Evolutionary conservation across 2,329 filamentous ascomycete genomes (phyloP), one percentile per base, ranked within the genome.

Genomic region (Trichoderma koningiopsis): DNA sequence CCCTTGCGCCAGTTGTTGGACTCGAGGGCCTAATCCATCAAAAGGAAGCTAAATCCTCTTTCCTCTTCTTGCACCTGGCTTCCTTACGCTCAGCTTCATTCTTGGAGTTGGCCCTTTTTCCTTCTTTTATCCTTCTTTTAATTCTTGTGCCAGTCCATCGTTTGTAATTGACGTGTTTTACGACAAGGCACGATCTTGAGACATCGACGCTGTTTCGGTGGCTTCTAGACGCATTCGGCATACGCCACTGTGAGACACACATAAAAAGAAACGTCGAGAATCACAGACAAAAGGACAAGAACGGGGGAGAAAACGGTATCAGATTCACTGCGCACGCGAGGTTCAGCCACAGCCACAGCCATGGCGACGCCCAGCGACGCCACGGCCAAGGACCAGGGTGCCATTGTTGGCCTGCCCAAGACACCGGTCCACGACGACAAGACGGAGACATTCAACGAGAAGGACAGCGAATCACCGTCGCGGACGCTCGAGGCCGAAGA

Each of bases 381-480:
- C 72, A 84, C 84, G 31, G 81, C 83, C 71, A 77, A 73, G 14
- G 77, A 77, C 19, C 83, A 83, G 60, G 78, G 77, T 81, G 84
- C 5, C 16, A 27, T 47, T 31, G 27, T 37, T 49, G 40, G 63
- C 37, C 8, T 43, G 10, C 71, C 74, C 11, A 71, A 76, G 70
- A 72, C n/a, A 76, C 71, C 70, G 74, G 24, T 66, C 49, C 73
- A 75, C 57, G 70, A 72, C 24, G 75, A 75, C 14, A 72, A 75
- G 64, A 74, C 77, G 47, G 76, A 73, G 31, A 83, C 81, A 19
- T 77, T 80, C 8, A 81, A 80, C 37, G 81, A 83, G 69, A 75
- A 78, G 70, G 77, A 76, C 64, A 77, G 76, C 68, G 75, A 69
- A 70, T 78, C 77, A 6, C 73, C 76, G 3, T 72, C 74, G 31